Base-by-base conservation (phyloP, 2,329 filamentous ascomycete genomes). In the Fusarium annulatum region DNA sequence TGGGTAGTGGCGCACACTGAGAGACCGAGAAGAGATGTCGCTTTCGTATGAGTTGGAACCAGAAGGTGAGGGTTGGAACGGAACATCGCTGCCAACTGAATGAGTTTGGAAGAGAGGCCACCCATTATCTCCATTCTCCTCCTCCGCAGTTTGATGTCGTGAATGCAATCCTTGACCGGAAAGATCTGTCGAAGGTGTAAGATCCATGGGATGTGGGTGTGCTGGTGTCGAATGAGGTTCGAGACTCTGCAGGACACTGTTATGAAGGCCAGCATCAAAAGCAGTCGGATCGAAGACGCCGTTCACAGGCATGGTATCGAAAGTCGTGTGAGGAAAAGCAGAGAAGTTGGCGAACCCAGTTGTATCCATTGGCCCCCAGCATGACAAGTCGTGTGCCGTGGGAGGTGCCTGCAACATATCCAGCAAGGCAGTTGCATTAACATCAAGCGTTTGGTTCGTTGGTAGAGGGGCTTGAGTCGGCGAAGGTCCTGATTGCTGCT, bases 381-480 rank as follows among this genome's bases (percentile, higher is more conserved):
- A 76, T 36, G 70, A 74, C 43, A 78, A n/a, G 61, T 78, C 77
- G 61, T 78, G 77, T 28, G 72, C 70, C 16, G 76, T 71, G 38
- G 76, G 75, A n/a, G 75, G 77, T 46, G 72, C 72, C 67, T 78
- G 77, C n/a, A 78, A 36, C 75, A 78, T 78, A 55, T 78, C 77
- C 51, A 78, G 70, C 45, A 78, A 66, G 33, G 76, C 76, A 18
- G 72, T 77, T 49, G 76, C 74, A 56, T 78, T 78, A 28, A 77
- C 75, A 49, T 78, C 76, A 49, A 78, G 69, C 34, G 67, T 64
- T 55, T 76, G 75, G 8, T 53, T 69, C 39, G 56, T 59, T 51
- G 76, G 76, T 16, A 78, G 75, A 63, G 71, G 69, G 19, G 75
- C 62, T 53, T 78, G 76, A 4, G 64, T 36, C 26, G 76, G 73